Evolutionary conservation across 495 filamentous ascomycete species (phyloP), one percentile per base, ranked within the genome.

Genomic region (Astrothelium subdiscretum): DNA sequence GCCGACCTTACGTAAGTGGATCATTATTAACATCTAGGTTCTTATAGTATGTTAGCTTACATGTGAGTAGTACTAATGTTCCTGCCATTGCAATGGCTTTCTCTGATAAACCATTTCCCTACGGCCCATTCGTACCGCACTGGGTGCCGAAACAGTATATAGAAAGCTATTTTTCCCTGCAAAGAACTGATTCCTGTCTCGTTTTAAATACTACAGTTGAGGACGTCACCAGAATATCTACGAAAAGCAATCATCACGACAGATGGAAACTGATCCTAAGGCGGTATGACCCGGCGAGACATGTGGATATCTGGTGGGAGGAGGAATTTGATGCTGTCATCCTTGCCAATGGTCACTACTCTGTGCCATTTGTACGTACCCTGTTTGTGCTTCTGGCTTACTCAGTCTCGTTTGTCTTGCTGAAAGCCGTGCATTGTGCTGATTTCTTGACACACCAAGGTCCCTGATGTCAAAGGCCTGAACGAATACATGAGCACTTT

Each of bases 81-180:
- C 79, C 78, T 15, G 72, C 74, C 20, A 76, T 80, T 32, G 79
- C 78, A 60, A 81, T 81, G 79, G 74, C 67, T 48, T 78, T 79
- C 51, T 80, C 79, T 3, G 78, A 80, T 59, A 12, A 63, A 22
- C 72, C 70, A 1, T 81, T 81, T 60, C 66, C 78, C 10, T 80
- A 79, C 62, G 78, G 79, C 1, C 78, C 79, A 8, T 80, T 81
- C 69, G 73, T 73, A 18, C 78, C 78, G 0, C 78, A 81, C 60
- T 70, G 75, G 57, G 66, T 81, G 13, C 74, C 79, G 0, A 71
- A 72, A 5, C 78, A 78, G 66, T 81, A 80, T 52, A 67, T 80
- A 32, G 73, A 79, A 63, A 73, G 71, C 59, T 81, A 81, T 61
- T 77, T 81, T 67, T 72, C 79, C 0, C 15, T 62, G 11, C 74